Evolutionary conservation across 352 stramenopile genomes (phyloP), one percentile per base, ranked within the genome.

Genomic region (Thraustotheca clavata): DNA sequence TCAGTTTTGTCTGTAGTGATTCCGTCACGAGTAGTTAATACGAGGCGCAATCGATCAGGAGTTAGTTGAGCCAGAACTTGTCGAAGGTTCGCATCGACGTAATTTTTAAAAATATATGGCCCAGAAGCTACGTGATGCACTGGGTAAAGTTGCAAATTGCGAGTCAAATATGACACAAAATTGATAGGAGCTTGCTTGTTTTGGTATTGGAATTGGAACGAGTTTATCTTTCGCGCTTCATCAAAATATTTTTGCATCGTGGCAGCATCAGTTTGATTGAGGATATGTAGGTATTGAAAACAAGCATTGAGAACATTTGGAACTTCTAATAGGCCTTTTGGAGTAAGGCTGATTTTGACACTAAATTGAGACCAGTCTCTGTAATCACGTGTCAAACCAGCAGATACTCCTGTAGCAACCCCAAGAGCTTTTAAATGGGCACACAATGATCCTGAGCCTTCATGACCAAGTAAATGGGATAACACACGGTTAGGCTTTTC

Each of bases 381-480:
- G 38, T 67, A 59, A 20, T 71, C 67, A 11, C 69, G 65, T 7
- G 71, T 67, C 36, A 71, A 34, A 39, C 68, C 71, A 16, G 61
- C 60, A n/a, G 46, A 66, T 49, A 73, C n/a, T 69, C 74, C 63
- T 79, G 77, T 47, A 20, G 69, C 69, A 49, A 67, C 72, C 20
- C 70, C 65, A 12, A 38, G 27, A n/a, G 60, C 49, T 69, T 95
- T 94, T 20, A 96, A 71, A 66, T 90, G 79, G 7, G 84, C 87
- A 18, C 96, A 65, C 46, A 97, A 75, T 8, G 86, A 96, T 31
- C 83, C 82, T 33, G 47, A 55, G 36, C 77, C 83, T 76, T 97
- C 90, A 70, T 96, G 84, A 14, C 90, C 90, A 16, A 96, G 66
- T 2, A 97, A 60, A 61, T 92, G 79, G 33, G 73, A 67, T 8